phyloP scores from a whole-genome alignment of 2,329 filamentous ascomycete species.

The Cladophialophora chaetospira region DNA sequence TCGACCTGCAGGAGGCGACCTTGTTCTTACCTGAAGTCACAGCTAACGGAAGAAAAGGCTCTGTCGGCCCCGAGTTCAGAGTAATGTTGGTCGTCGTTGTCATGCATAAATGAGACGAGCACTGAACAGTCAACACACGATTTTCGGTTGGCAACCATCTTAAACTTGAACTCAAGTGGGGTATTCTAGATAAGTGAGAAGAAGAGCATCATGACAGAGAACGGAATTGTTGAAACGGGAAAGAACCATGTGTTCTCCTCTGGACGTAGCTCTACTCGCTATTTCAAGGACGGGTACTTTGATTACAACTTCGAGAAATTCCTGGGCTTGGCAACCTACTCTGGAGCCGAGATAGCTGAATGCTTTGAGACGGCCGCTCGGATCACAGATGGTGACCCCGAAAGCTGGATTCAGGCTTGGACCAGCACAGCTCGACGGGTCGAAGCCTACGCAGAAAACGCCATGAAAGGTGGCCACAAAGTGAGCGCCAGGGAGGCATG shows the following conservation, averaged over 20 bases:
- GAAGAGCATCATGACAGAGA: neutral
- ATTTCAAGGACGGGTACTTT: slow-evolving; percentile 14
- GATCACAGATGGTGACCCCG: slow-evolving; percentile 24
- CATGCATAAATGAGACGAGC: too few species aligned
- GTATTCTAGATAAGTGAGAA: too few species aligned
- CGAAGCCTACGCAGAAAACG: slow-evolving; percentile 18
- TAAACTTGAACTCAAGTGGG: too few species aligned
- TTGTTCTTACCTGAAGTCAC: too few species aligned
- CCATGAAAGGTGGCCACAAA: slow-evolving; percentile 17
- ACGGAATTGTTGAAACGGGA: neutral
- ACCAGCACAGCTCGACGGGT: slow-evolving; percentile 18
- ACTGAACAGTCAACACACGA: too few species aligned
- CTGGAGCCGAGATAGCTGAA: slow-evolving; percentile 19
- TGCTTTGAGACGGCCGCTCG: slow-evolving; percentile 17
- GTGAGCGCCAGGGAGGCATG: slow-evolving; percentile 24
- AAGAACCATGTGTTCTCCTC: slow-evolving; percentile 14
- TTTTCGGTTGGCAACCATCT: too few species aligned
- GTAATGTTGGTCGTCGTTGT: neutral
- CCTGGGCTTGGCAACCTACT: slow-evolving; percentile 13
- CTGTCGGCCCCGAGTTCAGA: too few species aligned
- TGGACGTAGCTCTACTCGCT: slow-evolving; percentile 4
- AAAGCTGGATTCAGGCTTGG: slow-evolving; percentile 29
- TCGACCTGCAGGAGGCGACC: neutral
- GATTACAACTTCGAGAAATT: slow-evolving; percentile 18
- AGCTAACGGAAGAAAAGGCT: too few species aligned